These are phyloP conservation scores for Polyporus tsugae DNA, from an alignment of 1,284 basidiomycete genomes.

Conservation along the genomic window DNA sequence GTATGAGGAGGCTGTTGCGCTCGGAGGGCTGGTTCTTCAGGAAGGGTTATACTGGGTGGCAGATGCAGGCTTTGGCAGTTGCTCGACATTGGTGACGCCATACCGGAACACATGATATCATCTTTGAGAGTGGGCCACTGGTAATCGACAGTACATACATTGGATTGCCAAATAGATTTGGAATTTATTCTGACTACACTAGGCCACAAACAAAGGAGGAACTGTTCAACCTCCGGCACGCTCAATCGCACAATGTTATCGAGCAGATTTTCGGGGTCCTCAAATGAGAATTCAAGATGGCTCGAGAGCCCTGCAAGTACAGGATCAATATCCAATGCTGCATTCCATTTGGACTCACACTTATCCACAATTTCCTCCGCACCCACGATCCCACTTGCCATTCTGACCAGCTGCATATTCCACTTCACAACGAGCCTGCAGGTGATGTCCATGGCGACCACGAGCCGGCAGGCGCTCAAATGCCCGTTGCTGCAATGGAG, in stretches of 20 bases:
- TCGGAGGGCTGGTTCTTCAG: conserved; percentile 41
- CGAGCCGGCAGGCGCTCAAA: too few species aligned
- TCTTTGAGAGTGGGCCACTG: too few species aligned
- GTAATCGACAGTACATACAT: too few species aligned
- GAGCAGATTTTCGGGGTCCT: conserved; percentile 52
- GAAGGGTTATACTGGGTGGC: too few species aligned
- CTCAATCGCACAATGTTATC: conserved; percentile 47
- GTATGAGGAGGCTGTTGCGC: conserved; percentile 35
- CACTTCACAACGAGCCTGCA: conserved; percentile 2
- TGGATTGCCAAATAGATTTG: too few species aligned
- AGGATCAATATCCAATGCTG: conserved; percentile 31
- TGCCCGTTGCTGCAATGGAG: too few species aligned
- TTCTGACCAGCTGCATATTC: conserved; percentile 12
- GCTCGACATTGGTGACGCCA: too few species aligned
- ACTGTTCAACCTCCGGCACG: conserved; percentile 52
- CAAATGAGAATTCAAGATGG: conserved; percentile 38
- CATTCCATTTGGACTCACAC: conserved; percentile 31
- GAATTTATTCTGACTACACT: neutral
- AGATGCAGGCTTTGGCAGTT: too few species aligned
- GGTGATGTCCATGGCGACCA: too few species aligned
- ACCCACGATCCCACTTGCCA: conserved; percentile 29
- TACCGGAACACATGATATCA: too few species aligned
- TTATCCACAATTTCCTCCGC: conserved; percentile 38
- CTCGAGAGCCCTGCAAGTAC: conserved; percentile 28
- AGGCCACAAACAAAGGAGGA: conserved; percentile 47